These are phyloP conservation scores for Spathaspora jeffriesii DNA, from an alignment of 1,139 yeast genomes.

Conservation along the genomic window DNA sequence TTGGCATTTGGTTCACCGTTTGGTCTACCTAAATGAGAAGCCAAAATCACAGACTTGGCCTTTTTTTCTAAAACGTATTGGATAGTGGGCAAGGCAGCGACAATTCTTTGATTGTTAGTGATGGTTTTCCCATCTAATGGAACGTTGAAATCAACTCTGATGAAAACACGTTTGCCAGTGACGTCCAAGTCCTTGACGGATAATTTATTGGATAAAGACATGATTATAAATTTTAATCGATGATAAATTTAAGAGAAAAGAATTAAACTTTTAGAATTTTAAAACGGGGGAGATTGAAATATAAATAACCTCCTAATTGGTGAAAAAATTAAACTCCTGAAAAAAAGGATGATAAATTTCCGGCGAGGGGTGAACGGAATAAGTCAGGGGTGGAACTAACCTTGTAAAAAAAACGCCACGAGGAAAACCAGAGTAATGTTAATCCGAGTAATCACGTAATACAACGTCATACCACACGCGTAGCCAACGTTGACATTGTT, in stretches of 20 bases:
- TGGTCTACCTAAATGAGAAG: constrained; percentile 98
- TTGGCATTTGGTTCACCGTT: constrained; percentile 84
- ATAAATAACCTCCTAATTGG: neutral
- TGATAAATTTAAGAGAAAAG: neutral
- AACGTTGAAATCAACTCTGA: constrained; percentile 97
- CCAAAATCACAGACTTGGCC: constrained; percentile 87
- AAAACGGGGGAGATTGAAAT: neutral
- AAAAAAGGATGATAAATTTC: constrained; percentile 3
- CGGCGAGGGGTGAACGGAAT: neutral
- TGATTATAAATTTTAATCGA: constrained; percentile 19
- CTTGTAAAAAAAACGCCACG: too few species aligned
- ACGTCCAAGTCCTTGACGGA: constrained; percentile 88
- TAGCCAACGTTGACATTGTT: too few species aligned
- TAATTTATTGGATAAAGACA: constrained; percentile 92
- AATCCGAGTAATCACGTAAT: too few species aligned
- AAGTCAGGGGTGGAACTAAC: neutral
- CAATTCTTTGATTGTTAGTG: constrained; percentile 98
- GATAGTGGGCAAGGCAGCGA: constrained; percentile 97
- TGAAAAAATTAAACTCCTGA: neutral
- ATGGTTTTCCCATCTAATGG: constrained; percentile 94
- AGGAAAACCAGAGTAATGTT: too few species aligned
- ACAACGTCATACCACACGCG: too few species aligned
- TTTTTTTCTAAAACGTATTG: constrained; percentile 86
- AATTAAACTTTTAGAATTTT: neutral
- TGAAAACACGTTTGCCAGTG: constrained; percentile 88